Conservation (phyloP, 345 rosid genomes). For the Erysimum cheiranthoides region DNA sequence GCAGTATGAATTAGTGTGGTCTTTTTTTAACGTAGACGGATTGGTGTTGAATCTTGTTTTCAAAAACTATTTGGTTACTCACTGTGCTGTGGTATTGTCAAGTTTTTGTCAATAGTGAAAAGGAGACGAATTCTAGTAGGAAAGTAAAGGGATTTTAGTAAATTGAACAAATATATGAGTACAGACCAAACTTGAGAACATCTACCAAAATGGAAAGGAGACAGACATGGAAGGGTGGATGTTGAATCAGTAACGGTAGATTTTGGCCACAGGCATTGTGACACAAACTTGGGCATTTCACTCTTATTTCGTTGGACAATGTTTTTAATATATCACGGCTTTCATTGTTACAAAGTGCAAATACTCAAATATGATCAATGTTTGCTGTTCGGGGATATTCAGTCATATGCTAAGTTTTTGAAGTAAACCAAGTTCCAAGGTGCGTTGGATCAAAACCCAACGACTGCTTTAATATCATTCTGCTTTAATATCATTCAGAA, state of each 20-base stretch:
- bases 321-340: neutral
- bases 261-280: slow-evolving; percentile 61
- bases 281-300: neutral
- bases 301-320: neutral
- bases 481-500: neutral
- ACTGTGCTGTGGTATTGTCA: slow-evolving; percentile 5
- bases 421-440: neutral
- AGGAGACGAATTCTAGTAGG: neutral
- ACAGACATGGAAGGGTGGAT: slow-evolving; percentile 6
- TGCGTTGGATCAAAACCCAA: slow-evolving; percentile 28
- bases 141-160: neutral
- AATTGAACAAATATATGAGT: slow-evolving; percentile 22
- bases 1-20: slow-evolving; percentile 1
- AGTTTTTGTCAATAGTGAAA: slow-evolving; percentile 4
- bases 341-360: neutral
- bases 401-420: neutral
- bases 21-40: slow-evolving; percentile 4
- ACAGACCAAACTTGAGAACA: slow-evolving; percentile 26
- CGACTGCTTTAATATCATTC: neutral
- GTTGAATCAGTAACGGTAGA: slow-evolving; percentile 58
- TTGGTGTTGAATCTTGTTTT: slow-evolving; percentile 7
- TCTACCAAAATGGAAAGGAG: slow-evolving; percentile 24
- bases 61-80: neutral
- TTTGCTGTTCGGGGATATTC: neutral
- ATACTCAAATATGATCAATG: neutral